phyloP scores from a whole-genome alignment of 2,329 filamentous ascomycete genomes.

The Periconia sp. region DNA sequence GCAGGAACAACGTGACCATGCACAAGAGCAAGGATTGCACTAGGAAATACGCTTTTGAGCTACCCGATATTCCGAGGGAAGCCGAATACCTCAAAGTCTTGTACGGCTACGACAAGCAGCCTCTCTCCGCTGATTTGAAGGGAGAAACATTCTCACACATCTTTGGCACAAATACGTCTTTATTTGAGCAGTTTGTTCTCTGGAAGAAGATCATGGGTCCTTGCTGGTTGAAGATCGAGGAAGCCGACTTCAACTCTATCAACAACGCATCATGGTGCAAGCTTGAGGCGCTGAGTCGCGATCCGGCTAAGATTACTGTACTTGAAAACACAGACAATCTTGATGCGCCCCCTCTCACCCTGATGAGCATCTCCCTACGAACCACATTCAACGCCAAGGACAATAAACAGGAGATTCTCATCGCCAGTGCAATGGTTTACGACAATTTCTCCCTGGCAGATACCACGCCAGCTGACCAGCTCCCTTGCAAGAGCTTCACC shows the following conservation, averaged over 20 bases:
- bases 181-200: conserved; percentile 97
- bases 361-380: conserved; percentile 94
- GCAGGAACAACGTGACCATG: conserved; percentile 80
- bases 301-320: conserved; percentile 76
- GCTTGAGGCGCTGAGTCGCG: conserved; percentile 81
- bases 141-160: conserved; percentile 94
- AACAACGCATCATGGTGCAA: conserved; percentile 98
- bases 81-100: conserved; percentile 93
- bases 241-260: conserved; percentile 80
- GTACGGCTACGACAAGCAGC: conserved; percentile 87
- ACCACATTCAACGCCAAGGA: conserved; percentile 88
- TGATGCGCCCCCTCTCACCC: conserved; percentile 83
- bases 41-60: conserved; percentile 94
- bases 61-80: conserved; percentile 85
- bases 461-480: conserved; percentile 84
- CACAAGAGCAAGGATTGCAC: conserved; percentile 92
- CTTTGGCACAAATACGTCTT: conserved; percentile 89
- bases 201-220: conserved; percentile 99
- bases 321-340: conserved; percentile 79
- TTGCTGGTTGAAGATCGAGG: conserved; percentile 92
- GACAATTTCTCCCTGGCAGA: conserved; percentile 87
- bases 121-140: conserved; percentile 70
- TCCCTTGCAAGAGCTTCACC: conserved; percentile 90
- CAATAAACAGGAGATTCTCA: conserved; percentile 95
- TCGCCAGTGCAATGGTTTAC: conserved; percentile 90